These are phyloP conservation scores for Tetraselmis striata DNA, from an alignment of 139 green algal species.

Conservation along the genomic window DNA sequence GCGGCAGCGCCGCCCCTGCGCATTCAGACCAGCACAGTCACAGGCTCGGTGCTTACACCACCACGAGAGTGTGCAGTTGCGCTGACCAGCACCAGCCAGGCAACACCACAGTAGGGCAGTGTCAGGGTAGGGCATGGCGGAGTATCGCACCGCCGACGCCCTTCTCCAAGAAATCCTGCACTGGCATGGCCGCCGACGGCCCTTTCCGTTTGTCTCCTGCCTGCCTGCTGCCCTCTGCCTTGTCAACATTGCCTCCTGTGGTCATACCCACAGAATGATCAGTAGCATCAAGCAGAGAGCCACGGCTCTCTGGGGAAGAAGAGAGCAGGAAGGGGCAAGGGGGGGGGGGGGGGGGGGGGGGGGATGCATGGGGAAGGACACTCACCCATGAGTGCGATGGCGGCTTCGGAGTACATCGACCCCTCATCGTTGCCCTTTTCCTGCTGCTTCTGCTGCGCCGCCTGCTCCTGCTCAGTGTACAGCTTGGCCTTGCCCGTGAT, in stretches of 20 bases:
- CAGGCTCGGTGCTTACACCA: too few species aligned
- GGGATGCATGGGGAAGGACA: too few species aligned
- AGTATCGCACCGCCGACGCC: neutral
- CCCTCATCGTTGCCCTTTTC: slow-evolving; percentile 34
- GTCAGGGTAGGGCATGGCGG: too few species aligned
- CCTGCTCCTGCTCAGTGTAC: slow-evolving; percentile 8
- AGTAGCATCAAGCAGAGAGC: neutral
- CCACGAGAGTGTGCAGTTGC: too few species aligned
- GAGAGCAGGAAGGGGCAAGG: too few species aligned
- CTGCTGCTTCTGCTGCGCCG: slow-evolving; percentile 7
- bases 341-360: too few species aligned
- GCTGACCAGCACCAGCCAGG: too few species aligned
- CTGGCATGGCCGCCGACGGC: slow-evolving; percentile 37
- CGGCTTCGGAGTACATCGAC: slow-evolving; percentile 36
- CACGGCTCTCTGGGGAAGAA: too few species aligned
- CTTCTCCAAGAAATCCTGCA: slow-evolving; percentile 47
- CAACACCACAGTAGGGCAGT: too few species aligned
- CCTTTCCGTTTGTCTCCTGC: neutral
- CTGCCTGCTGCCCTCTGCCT: neutral
- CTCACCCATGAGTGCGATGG: slow-evolving; percentile 60
- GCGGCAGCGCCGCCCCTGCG: neutral
- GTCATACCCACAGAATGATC: slow-evolving; percentile 3
- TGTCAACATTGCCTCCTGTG: slow-evolving; percentile 3
- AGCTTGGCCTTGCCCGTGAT: slow-evolving; percentile 48
- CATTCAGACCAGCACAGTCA: too few species aligned